Evolutionary conservation across 768 basidiomycete species (phyloP), one percentile per base, ranked within the genome.

Genomic region (Floccularia luteovirens): DNA sequence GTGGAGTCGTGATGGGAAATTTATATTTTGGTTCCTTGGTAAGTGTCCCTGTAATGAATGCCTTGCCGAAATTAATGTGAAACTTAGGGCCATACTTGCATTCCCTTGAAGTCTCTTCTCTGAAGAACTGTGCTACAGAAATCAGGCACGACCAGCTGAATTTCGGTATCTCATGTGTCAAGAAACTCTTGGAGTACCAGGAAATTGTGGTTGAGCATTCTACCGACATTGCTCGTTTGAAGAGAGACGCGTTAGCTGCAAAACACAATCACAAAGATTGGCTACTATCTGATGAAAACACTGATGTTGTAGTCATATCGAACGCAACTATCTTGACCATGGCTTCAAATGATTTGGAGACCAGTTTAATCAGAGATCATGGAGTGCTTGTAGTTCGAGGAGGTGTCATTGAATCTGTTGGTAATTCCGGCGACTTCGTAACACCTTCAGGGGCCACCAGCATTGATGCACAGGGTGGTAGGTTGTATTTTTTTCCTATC

Each of bases 1-100:
- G 2, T 79, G 74, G 62, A 80, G 74, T 24, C 51, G 69, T 8
- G 78, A 85, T 52, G 83, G 84, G 13, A 73, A 67, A 39, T 76
- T 63, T 23, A 41, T 86, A 24, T 82, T 83, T 45, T 87, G 84
- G 84, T 73, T 87, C 57, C 66, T 87, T 22, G 84, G 84, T 82
- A 52, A 32, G 66, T 30, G 8, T 17, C 6, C 22, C 24, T 38
- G 36, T 34, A 19, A 24, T 30, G n/a, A 17, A 8, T 36, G 4
- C 1, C 13, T 27, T 22, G 21, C 27, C 38, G 5, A 41, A 11
- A 22, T 3, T 25, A 19, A 16, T 21, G 13, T 42, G 31, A 43
- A 6, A 11, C 13, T 7, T 14, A 82, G 81, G 81, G 1, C 74
- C 79, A 5, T 80, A 72, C 49, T 55, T 83, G 16, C 84, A 85